These are phyloP conservation scores for Colletotrichum musae DNA, from an alignment of 2,329 filamentous ascomycete species.

Conservation along the genomic window DNA sequence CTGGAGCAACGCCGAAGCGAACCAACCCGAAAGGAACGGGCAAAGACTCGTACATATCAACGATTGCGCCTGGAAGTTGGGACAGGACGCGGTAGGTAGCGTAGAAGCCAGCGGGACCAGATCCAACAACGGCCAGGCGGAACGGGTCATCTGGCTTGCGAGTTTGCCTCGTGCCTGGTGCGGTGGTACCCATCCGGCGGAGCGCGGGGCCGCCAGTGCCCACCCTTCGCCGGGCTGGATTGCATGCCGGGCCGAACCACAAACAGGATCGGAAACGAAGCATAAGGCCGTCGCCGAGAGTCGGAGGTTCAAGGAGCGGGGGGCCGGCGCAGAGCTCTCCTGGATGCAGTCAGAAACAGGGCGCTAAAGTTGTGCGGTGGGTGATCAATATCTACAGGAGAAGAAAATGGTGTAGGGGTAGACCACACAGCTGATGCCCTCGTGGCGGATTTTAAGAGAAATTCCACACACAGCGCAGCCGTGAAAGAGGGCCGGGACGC, in stretches of 20 bases:
- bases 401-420: no score
- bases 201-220: constrained; percentile 5
- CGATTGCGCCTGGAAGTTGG: constrained; percentile 77
- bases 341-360: no score
- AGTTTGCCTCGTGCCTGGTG: constrained; percentile 25
- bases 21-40: constrained; percentile 95
- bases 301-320: neutral
- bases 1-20: constrained; percentile 95
- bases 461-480: no score
- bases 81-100: constrained; percentile 88
- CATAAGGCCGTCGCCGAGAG: constrained; percentile 3
- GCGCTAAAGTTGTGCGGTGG: no score
- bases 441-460: no score
- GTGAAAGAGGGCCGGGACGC: no score
- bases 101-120: constrained; percentile 96
- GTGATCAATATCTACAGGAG: no score
- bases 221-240: constrained; percentile 2
- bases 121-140: constrained; percentile 90
- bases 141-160: constrained; percentile 61
- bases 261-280: constrained; percentile 16
- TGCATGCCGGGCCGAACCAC: neutral
- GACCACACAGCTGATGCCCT: no score
- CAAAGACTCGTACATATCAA: constrained; percentile 97
- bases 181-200: constrained; percentile 10
- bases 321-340: no score